Conservation (phyloP, 139 green algal genomes). For the Picochlorum sp. region DNA sequence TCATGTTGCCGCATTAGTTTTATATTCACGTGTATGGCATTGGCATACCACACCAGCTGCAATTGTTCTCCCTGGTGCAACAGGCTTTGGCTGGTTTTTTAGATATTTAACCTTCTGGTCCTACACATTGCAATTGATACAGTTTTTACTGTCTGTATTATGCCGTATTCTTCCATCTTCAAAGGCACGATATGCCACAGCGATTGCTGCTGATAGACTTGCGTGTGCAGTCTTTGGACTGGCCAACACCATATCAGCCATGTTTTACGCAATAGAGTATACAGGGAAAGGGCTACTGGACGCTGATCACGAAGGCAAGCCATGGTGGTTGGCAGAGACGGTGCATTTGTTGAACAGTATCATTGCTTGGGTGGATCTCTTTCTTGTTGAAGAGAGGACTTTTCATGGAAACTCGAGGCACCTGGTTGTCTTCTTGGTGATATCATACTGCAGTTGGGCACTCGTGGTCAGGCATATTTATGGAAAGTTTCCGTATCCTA, state of each 20-base stretch:
- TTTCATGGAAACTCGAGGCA: conserved; percentile 29
- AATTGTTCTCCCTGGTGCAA: conserved; percentile 40
- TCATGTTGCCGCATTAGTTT: conserved; percentile 22
- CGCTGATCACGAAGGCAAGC: conserved; percentile 35
- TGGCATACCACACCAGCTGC: conserved; percentile 57
- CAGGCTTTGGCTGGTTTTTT: conserved; percentile 71
- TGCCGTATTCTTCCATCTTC: conserved; percentile 18
- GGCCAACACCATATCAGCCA: conserved; percentile 55
- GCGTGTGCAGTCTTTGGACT: conserved; percentile 56
- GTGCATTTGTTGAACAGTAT: conserved; percentile 52
- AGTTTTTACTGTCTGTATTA: conserved; percentile 35
- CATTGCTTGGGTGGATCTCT: conserved; percentile 51
- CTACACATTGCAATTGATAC: conserved; percentile 53
- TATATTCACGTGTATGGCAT: conserved; percentile 42
- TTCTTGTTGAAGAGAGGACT: conserved; percentile 25
- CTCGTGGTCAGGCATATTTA: conserved; percentile 28
- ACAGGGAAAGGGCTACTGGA: conserved; percentile 47
- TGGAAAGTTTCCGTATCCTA: conserved; percentile 54
- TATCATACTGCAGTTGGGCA: conserved; percentile 30
- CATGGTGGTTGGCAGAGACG: conserved; percentile 46
- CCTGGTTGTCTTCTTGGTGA: conserved; percentile 23
- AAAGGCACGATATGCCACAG: conserved; percentile 25
- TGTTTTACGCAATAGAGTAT: conserved; percentile 56
- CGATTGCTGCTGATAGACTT: conserved; percentile 36
- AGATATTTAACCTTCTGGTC: conserved; percentile 70